Base-by-base conservation (phyloP, 306 rosid species). In the peach (Prunus persica) region DNA sequence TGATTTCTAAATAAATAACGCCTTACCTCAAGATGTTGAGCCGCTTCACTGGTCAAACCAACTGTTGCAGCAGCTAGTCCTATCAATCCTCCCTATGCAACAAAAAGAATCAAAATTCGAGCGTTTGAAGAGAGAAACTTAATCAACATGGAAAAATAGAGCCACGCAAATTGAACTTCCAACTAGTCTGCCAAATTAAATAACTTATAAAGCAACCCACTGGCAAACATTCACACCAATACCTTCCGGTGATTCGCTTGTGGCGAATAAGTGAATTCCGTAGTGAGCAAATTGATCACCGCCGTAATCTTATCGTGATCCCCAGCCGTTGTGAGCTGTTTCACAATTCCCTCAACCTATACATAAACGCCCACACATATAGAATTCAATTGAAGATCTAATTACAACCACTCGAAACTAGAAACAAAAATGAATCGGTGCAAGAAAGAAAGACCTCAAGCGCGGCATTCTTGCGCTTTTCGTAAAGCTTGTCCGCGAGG, bases 51-150 rank as follows among this genome's bases (percentile, higher is more conserved):
- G 83, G 88, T 78, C 93, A 96, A 89, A 72, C 98, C 99, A 77
- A 96, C 99, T n/a, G 98, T 92, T n/a, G 93, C 97, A 79, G 99
- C 99, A 69, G 98, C 99, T 76, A 96, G 87, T 74, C 98, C 99
- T 71, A 96, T 92, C 92, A 96, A 85, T 80, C 99, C 99, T 72
- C 99, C 99, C 99, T 95, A 76, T 78, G 80, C 18, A 57, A 60
- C 65, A 63, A 74, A 47, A 45, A 51, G 18, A 46, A 28, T 58
- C 18, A 66, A 54, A 72, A 34, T 30, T 22, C 38, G 50, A 49
- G 76, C 72, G 19, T 20, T 8, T 25, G 50, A 73, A 7, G 43
- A 38, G 43, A 38, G 43, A 38, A 76, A 69, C 25, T 45, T 19
- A 28, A 74, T 69, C 68, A 60, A 80, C 38, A 60, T 60, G 34